Evolutionary conservation across 225 moss, liverwort and hornwort genomes (phyloP).

Genomic region (Polytrichum commune): DNA sequence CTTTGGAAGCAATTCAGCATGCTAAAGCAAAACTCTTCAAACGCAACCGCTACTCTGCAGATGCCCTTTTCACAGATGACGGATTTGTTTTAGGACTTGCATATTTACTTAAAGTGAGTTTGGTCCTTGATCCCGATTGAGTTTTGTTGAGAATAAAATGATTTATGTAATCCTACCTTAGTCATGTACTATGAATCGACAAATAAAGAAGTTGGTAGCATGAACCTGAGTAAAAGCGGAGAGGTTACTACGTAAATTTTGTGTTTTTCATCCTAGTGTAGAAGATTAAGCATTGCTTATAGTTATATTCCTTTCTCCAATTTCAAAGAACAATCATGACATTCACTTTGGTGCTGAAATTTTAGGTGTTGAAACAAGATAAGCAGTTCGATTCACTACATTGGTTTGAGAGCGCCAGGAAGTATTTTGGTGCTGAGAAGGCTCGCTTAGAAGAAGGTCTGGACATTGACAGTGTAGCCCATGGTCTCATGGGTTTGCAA

Average conservation of each 20-base stretch:
- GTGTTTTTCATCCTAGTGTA: too few species aligned
- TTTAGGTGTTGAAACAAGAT: constrained; percentile 87
- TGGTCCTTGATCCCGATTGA: neutral
- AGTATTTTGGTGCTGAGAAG: constrained; percentile 70
- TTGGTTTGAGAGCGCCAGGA: constrained; percentile 90
- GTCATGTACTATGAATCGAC: too few species aligned
- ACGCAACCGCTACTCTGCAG: constrained; percentile 68
- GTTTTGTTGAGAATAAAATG: neutral
- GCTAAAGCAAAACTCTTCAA: constrained; percentile 80
- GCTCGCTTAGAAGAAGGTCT: constrained; percentile 79
- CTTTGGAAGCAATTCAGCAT: constrained; percentile 85
- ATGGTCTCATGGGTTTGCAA: constrained; percentile 91
- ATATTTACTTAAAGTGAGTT: constrained; percentile 79
- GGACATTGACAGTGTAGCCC: constrained; percentile 82
- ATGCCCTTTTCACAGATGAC: constrained; percentile 94
- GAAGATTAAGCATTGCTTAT: too few species aligned
- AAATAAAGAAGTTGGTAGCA: too few species aligned
- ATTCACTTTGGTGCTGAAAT: neutral
- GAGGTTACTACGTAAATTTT: too few species aligned
- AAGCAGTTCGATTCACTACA: constrained; percentile 90
- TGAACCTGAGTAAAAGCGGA: too few species aligned
- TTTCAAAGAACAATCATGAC: too few species aligned
- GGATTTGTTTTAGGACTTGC: constrained; percentile 97
- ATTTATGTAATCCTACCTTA: too few species aligned
- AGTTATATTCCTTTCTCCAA: too few species aligned